These are phyloP conservation scores for Rhypophila decipiens DNA, from an alignment of 495 filamentous ascomycete genomes.

Conservation along the genomic window DNA sequence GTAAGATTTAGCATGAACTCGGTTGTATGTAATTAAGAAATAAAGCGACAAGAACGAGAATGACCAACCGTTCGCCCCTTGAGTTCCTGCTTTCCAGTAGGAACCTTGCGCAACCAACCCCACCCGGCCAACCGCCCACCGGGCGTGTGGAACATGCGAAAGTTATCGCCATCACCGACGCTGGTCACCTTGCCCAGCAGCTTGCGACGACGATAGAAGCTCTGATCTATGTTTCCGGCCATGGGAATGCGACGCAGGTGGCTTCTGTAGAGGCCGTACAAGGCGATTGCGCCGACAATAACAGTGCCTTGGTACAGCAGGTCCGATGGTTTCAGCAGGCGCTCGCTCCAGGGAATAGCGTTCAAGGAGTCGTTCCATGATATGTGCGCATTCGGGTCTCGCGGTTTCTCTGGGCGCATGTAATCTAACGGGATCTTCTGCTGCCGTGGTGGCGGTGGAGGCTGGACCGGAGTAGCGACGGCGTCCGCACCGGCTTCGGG, in stretches of 20 bases:
- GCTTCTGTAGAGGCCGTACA: conserved; percentile 57
- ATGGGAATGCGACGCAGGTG: conserved; percentile 79
- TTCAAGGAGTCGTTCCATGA: conserved; percentile 48
- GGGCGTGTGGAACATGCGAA: conserved; percentile 88
- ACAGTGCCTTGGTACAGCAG: conserved; percentile 58
- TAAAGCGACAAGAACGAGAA: no score
- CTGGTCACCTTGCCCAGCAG: conserved; percentile 82
- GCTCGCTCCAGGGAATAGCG: no score
- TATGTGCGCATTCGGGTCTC: conserved; percentile 27
- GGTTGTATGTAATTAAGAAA: background rate
- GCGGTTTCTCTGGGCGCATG: background rate
- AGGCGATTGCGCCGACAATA: conserved; percentile 55
- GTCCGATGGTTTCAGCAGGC: no score
- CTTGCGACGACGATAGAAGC: conserved; percentile 61
- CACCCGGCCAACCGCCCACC: conserved; percentile 82
- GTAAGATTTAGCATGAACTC: background rate
- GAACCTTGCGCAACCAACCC: conserved; percentile 80
- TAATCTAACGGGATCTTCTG: background rate
- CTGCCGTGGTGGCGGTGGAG: background rate
- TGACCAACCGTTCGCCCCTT: conserved; percentile 70
- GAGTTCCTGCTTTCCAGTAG: conserved; percentile 57
- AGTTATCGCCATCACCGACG: conserved; percentile 94
- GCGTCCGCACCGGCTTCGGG: no score
- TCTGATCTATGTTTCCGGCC: conserved; percentile 61
- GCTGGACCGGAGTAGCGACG: background rate